Evolutionary conservation across 768 basidiomycete species (phyloP).

Genomic region (Amyloporia xantha): DNA sequence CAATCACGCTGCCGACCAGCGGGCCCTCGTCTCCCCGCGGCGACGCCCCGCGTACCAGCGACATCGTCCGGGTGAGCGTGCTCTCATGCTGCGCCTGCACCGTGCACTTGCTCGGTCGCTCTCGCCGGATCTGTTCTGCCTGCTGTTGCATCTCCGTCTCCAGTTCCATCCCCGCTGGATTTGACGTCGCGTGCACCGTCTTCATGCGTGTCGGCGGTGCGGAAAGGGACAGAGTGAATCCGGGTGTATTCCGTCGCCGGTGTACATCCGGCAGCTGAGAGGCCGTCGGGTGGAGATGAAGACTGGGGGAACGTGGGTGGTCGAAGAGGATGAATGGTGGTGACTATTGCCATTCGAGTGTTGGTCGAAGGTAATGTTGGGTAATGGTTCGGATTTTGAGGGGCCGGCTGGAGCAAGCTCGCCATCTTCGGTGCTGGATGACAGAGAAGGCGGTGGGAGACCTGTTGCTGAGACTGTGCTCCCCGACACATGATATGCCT

Average conservation of each 20-base stretch:
- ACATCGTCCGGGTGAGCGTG: constrained; percentile 36
- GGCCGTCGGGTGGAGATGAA: constrained; percentile 31
- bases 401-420: constrained; percentile 8
- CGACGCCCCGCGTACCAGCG: constrained; percentile 22
- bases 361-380: constrained; percentile 16
- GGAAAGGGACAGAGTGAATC: constrained; percentile 21
- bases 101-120: constrained; percentile 68
- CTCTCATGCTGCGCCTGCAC: constrained; percentile 52
- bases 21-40: constrained; percentile 44
- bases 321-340: no score
- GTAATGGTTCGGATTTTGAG: constrained; percentile 15
- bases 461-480: constrained; percentile 29
- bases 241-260: constrained; percentile 65
- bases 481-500: constrained; percentile 15
- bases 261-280: constrained; percentile 47
- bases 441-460: constrained; percentile 54
- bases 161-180: constrained; percentile 43
- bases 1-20: constrained; percentile 91
- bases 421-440: constrained; percentile 31
- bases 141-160: constrained; percentile 83
- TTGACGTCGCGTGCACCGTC: constrained; percentile 19
- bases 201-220: constrained; percentile 15
- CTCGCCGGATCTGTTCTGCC: constrained; percentile 79
- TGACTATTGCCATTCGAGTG: constrained; percentile 30
- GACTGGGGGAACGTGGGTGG: constrained; percentile 19